Base-by-base conservation (phyloP, 2,329 filamentous ascomycete genomes). In the Geosmithia flava region DNA sequence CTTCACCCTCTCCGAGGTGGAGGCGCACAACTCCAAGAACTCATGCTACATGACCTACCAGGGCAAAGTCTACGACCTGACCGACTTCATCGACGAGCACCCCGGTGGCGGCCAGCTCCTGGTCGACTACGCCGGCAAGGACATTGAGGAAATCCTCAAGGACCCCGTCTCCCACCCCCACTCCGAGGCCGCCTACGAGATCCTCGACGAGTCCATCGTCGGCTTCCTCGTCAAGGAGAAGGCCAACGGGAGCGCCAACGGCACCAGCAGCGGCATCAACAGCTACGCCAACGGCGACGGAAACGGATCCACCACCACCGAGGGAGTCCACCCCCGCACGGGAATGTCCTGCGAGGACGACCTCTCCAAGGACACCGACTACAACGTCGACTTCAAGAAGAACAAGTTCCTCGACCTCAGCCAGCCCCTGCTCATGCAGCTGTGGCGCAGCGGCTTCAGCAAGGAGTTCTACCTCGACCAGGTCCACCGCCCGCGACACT, bases 401-500 rank as follows among this genome's bases (percentile, higher is more conserved):
- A 83, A 97, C 76, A 94, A 95, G 66, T 98, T 98, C 60, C 75
- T 98, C 51, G 91, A 98, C 60, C 75, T 98, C 49, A 85, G 78
- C 68, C 81, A 76, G 58, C 91, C 93, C 7, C 75, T 98, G 48
- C 75, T 98, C 48, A 74, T 84, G 65, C 93, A 98, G 66, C 78
- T 98, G 42, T 96, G 87, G 85, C 76, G 71, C 54, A 85, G 90
- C 44, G 86, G 85, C 29, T 98, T 97, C 69, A 80, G 71, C 63
- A 98, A 96, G 65, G 80, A 87, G n/a, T 98, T 98, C 62, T 98
- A 98, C 61, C 76, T 98, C 20, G 83, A 96, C 56, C 93, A 98
- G 65, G 87, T 98, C 47, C 93, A 98, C 63, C 83, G 93, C 43
- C 93, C 93, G 17, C 82, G 93, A 50, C 91, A 98, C 65, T 98